phyloP scores from a whole-genome alignment of 176 grass and related monocot genomes.

The Urochloa ruziziensis region DNA sequence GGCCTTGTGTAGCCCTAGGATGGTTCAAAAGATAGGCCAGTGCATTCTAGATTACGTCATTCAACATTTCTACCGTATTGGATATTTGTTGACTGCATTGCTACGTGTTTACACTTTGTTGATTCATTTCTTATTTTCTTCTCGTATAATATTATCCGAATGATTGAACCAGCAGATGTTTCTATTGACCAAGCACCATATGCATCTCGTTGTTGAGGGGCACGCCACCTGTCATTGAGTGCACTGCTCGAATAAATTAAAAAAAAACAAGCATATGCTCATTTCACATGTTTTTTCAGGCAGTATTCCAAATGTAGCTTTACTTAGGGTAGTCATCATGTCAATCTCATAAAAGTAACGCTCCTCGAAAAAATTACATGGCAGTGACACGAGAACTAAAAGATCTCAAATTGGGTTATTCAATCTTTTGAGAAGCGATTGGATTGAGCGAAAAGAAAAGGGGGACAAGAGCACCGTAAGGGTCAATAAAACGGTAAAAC shows the following conservation, averaged over 20 bases:
- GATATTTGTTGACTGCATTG: too few species aligned
- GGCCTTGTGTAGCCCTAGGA: not conserved
- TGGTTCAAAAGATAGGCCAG: not conserved
- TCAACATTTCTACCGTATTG: not conserved
- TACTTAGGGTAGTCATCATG: not conserved
- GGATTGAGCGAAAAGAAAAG: not conserved
- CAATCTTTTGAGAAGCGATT: not conserved
- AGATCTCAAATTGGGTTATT: not conserved
- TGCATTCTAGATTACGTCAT: not conserved
- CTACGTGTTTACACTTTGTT: too few species aligned
- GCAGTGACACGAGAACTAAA: not conserved
- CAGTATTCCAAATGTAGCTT: not conserved
- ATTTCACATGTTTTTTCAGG: not conserved
- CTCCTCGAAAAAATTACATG: not conserved
- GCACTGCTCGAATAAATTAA: too few species aligned
- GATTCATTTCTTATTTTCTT: too few species aligned
- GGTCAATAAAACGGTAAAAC: not conserved
- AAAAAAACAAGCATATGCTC: too few species aligned
- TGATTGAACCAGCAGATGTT: too few species aligned
- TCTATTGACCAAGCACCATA: too few species aligned
- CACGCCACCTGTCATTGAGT: too few species aligned
- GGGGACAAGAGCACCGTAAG: not conserved
- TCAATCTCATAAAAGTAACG: not conserved
- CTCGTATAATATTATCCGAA: too few species aligned
- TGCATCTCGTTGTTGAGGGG: too few species aligned